Evolutionary conservation across 805 yeast species (phyloP).

Genomic region (Starmerella floris): DNA sequence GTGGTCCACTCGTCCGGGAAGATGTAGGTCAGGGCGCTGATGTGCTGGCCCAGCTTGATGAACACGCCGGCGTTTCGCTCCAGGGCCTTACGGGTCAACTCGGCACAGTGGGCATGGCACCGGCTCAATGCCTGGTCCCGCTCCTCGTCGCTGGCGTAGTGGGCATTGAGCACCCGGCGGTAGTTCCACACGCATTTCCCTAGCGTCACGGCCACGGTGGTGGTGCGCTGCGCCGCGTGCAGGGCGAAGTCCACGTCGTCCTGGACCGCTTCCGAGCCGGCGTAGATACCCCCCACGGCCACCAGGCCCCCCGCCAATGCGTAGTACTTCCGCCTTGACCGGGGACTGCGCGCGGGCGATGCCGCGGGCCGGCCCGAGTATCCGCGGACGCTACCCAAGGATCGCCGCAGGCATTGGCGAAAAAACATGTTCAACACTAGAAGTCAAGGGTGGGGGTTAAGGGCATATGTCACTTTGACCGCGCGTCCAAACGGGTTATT

Average conservation of each 20-base stretch:
- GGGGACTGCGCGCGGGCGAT: no score
- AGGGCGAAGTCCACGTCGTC: constrained; percentile 19
- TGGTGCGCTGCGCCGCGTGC: constrained; percentile 23
- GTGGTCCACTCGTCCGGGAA: constrained; percentile 91
- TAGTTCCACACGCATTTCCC: constrained; percentile 60
- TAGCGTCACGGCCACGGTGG: constrained; percentile 22
- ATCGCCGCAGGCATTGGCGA: no score
- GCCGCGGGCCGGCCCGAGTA: no score
- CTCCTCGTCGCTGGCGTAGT: constrained; percentile 35
- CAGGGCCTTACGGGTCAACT: constrained; percentile 62
- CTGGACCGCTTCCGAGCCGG: constrained; percentile 19
- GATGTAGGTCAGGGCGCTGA: constrained; percentile 81
- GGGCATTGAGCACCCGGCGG: constrained; percentile 38
- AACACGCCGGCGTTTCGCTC: constrained; percentile 83
- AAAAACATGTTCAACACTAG: no score
- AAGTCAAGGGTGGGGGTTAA: no score
- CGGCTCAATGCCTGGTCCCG: constrained; percentile 40
- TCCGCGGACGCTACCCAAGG: no score
- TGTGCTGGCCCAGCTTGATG: constrained; percentile 89
- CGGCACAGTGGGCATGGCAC: constrained; percentile 68
- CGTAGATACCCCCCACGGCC: constrained; percentile 14
- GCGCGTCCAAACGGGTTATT: no score
- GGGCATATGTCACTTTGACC: no score
- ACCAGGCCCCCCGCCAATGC: neutral
- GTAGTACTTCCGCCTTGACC: neutral